Base-by-base conservation (phyloP, 2,329 filamentous ascomycete species). In the Bertia moriformis region DNA sequence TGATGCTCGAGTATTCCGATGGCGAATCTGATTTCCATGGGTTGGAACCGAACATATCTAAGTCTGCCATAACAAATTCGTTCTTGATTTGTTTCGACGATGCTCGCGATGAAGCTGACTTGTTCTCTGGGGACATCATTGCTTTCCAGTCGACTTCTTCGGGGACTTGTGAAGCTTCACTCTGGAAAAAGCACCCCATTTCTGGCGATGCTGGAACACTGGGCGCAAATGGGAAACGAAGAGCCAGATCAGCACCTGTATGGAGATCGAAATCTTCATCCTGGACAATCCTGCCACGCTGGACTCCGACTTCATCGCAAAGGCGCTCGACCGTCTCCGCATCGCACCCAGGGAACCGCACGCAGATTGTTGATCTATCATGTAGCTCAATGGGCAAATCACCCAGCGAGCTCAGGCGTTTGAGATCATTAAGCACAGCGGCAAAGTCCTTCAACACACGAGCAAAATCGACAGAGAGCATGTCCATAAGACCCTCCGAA, bases 331-430 rank as follows among this genome's bases (percentile, higher is more conserved):
- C 82, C 0, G 83, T 84, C 14, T 79, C 73, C 1, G 77, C 77
- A 50, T 96, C 89, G 44, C 91, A 88, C 3, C 91, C 91, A 0
- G 88, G 87, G 51, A 98, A 96, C 19, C 87, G 80, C 2, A 96
- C 77, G 22, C 87, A 77, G 0, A 73, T 71, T 2, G 74, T 74
- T 22, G 70, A 65, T 27, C 72, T 69, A 40, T 48, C 44, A 48
- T 85, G 74, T 39, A 94, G 69, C 0, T 74, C 68, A 22, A 96
- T 74, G 0, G 89, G 87, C 15, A 98, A 62, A 52, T 95, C 87
- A 1, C 91, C 91, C 1, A 96, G 58, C 1, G 67, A 62, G 1
- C 86, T 73, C 1, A 98, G 65, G 24, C 75, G 74, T 50, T 84
- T 82, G 4, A 98, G 66, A 50, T 98, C 91, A 38, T 80, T 81